Base-by-base conservation (phyloP, 257 asterid species). In the Ballota nigra region DNA sequence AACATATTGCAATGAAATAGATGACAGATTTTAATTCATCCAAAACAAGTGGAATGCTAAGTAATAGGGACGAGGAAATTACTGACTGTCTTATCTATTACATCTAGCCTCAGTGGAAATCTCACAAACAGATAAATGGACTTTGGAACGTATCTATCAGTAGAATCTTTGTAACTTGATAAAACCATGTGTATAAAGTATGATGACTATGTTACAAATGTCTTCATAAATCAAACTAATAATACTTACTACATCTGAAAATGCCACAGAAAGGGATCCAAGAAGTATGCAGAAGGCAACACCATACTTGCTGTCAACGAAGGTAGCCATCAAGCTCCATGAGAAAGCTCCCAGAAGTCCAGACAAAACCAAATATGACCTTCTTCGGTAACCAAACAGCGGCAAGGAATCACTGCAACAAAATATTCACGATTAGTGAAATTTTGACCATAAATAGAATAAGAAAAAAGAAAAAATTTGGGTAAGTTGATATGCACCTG, bases 231-330 rank as follows among this genome's bases (percentile, higher is more conserved):
- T 40, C 60, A 53, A 56, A 47, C 52, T 45, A 59, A 66, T 16
- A 63, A 62, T 75, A 86, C 99, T 92, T 83, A 95, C 99, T 28
- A 95, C 99, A 71, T 95, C 99, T 5, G 99, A 92, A 76, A 92
- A 87, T 69, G 99, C 99, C 26, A 95, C 97, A 69, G 99, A 95
- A 70, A 95, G 91, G 20, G 98, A 95, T 69, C 99, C 99, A 70
- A 88, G 86, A 82, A 95, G 86, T 70, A 89, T 95, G 89, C 93
- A 95, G 75, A 92, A 89, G 73, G 97, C 97, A 70, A 89, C 96
- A 33, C 90, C 87, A 68, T 92, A 95, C 81, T 95, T 95, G 96
- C 87, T 84, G 76, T 83, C 89, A 49, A 88, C 99, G 77, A 85
- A 74, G 69, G 93, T 83, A 69, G 98, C 97, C 99, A 95, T 92